Evolutionary conservation across 148 eudicot genomes (phyloP), one percentile per base, ranked within the genome.

Genomic region (Hydrangea macrophylla): DNA sequence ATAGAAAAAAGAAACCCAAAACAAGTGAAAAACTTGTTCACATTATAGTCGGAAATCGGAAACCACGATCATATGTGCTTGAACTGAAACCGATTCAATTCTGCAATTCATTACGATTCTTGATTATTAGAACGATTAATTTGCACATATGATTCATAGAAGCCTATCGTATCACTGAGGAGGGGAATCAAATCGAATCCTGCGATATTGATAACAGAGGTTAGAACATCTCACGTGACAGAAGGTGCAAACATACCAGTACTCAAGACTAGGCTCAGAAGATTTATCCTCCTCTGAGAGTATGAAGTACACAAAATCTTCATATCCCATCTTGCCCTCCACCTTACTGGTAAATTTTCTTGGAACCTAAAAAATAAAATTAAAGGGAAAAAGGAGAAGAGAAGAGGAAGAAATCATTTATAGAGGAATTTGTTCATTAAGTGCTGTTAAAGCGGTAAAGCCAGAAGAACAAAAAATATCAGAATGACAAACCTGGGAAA

Each of bases 281-380:
- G 96, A 83, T 80, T 92, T 92, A 78, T 92, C 98, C 77, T 92
- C 98, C 81, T 92, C 98, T 22, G 98, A 85, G 48, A 92, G 78
- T 76, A 92, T 92, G 80, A 92, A 92, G 70, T 92, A 90, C 45
- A 92, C 96, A 80, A 92, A 92, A 79, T 92, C 98, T 81, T 92
- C 96, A 83, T 92, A 92, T 31, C 98, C 96, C 98, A 92, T 92
- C 84, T 92, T 92, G 33, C 98, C 96, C 67, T 88, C 98, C 76
- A 84, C 87, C 73, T 78, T 84, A 58, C 94, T 81, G 4, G 88
- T 88, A 77, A 92, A 92, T 76, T 88, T 92, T 77, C 98, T 80
- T 7, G 96, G 88, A 64, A 88, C 85, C 98, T 92, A 64, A 36
- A 64, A 36, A 32, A 55, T 28, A 62, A 50, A 13, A 69, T 61